Percentiles rank a stretch among this genome's conserved stretches.
Evolutionary conservation across 2,329 filamentous ascomycete species (phyloP).

Genomic region (Raffaelea deltoideospora): DNA sequence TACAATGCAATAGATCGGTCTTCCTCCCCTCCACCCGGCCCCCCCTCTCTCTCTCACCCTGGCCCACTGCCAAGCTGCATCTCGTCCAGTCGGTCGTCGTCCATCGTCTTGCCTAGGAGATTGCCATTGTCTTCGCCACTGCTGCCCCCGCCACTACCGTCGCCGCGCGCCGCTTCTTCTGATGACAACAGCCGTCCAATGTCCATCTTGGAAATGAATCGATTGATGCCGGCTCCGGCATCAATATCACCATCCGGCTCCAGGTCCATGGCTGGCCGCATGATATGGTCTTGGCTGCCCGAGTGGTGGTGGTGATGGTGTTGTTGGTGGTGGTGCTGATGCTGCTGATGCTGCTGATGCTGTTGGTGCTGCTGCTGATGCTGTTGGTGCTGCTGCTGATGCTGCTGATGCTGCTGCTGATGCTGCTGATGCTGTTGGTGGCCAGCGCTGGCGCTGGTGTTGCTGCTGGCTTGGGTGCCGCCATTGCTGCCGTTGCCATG

Average conservation of each 20-base stretch:
- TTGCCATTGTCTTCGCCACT: not conserved
- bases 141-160: not conserved
- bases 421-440: not conserved
- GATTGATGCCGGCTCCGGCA: conserved; percentile 3
- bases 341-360: too few relatives aligned
- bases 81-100: conserved; percentile 9
- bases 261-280: conserved; percentile 4
- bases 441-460: not conserved
- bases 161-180: conserved; percentile 4
- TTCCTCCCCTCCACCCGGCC: too few relatives aligned
- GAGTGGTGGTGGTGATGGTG: too few relatives aligned
- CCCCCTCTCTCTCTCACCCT: too few relatives aligned
- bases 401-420: not conserved
- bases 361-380: not conserved
- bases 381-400: not conserved
- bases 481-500: not conserved
- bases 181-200: conserved; percentile 9
- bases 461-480: not conserved
- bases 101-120: not conserved
- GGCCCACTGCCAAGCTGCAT: conserved; percentile 6
- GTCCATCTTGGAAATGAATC: conserved; percentile 10
- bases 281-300: too few relatives aligned
- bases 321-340: too few relatives aligned
- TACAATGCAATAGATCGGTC: too few relatives aligned
- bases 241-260: conserved; percentile 5